Conservation (phyloP, 1,284 basidiomycete genomes). For the Apiotrichum siamense region DNA sequence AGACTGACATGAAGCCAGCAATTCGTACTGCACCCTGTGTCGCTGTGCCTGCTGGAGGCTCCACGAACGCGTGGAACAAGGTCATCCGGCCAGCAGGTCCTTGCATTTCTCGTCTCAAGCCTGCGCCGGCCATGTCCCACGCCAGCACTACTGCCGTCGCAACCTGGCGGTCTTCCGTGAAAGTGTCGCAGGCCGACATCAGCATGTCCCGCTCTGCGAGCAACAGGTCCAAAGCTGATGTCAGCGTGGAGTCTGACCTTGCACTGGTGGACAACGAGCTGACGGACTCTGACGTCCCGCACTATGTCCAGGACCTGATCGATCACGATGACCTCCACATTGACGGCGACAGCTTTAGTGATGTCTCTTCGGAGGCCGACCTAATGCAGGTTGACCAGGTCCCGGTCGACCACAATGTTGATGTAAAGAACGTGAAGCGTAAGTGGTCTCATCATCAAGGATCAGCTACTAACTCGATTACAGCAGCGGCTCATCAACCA, state of each 20-base stretch:
- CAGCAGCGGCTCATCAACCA: not conserved
- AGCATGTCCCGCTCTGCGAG: not conserved
- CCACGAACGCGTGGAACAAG: not conserved
- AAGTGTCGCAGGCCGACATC: not conserved
- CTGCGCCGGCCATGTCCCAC: too few species aligned
- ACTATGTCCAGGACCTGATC: conserved; percentile 2
- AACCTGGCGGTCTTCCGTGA: too few species aligned
- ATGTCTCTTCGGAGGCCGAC: not conserved
- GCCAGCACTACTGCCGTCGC: too few species aligned
- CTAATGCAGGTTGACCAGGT: not conserved
- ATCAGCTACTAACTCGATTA: not conserved
- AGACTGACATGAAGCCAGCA: not conserved
- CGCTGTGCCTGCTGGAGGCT: not conserved
- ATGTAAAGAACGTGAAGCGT: not conserved
- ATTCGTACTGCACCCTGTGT: not conserved
- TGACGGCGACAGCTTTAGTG: not conserved
- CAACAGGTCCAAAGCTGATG: not conserved
- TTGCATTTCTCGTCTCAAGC: not conserved
- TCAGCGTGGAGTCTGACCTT: not conserved
- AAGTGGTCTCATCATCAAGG: not conserved
- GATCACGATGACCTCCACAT: not conserved
- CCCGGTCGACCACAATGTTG: not conserved
- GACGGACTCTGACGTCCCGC: not conserved
- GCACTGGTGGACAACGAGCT: not conserved
- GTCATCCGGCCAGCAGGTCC: not conserved